Evolutionary conservation across 2,329 filamentous ascomycete species (phyloP).

Genomic region (Colletotrichum incanum): DNA sequence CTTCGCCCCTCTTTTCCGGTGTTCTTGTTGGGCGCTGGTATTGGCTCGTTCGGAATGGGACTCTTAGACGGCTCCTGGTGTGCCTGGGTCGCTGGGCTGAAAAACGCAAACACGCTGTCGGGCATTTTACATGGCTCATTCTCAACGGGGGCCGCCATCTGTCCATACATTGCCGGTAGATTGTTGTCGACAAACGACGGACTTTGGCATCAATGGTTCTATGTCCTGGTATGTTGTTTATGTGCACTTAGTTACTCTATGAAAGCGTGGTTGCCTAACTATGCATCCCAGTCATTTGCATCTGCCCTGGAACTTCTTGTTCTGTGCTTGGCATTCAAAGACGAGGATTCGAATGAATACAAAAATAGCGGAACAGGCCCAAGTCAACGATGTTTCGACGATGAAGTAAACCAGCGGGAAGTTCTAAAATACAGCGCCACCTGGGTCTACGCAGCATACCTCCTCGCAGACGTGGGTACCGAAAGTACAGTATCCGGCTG

Average conservation of each 20-base stretch:
- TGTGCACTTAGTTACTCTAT: accelerated
- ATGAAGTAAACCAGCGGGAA: slow-evolving; percentile 9
- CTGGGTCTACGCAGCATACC: slow-evolving; percentile 60
- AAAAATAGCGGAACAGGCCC: slow-evolving; percentile 56
- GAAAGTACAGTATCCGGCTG: slow-evolving; percentile 62
- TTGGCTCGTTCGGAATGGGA: slow-evolving; percentile 61
- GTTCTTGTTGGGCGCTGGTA: slow-evolving; percentile 74
- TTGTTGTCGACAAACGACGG: slow-evolving; percentile 76
- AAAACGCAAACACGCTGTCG: slow-evolving; percentile 66
- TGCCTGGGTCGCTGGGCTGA: slow-evolving; percentile 60
- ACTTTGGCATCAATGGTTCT: slow-evolving; percentile 83
- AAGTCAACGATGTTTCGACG: slow-evolving; percentile 34
- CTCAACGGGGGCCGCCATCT: slow-evolving; percentile 78
- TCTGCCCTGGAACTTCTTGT: slow-evolving; percentile 69
- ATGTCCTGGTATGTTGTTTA: slow-evolving; percentile 72
- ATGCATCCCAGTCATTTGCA: slow-evolving; percentile 52
- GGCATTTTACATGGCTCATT: slow-evolving; percentile 82
- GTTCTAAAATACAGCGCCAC: slow-evolving; percentile 54
- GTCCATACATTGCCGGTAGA: slow-evolving; percentile 79
- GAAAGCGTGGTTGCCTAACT: background rate
- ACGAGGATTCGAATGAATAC: slow-evolving; percentile 71
- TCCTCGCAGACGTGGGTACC: slow-evolving; percentile 61
- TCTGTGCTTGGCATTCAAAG: slow-evolving; percentile 73
- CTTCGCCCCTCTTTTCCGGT: slow-evolving; percentile 79
- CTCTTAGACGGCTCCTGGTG: slow-evolving; percentile 62